These are phyloP conservation scores for Heliosperma pusillum DNA, from an alignment of 148 eudicot genomes.

Conservation along the genomic window DNA sequence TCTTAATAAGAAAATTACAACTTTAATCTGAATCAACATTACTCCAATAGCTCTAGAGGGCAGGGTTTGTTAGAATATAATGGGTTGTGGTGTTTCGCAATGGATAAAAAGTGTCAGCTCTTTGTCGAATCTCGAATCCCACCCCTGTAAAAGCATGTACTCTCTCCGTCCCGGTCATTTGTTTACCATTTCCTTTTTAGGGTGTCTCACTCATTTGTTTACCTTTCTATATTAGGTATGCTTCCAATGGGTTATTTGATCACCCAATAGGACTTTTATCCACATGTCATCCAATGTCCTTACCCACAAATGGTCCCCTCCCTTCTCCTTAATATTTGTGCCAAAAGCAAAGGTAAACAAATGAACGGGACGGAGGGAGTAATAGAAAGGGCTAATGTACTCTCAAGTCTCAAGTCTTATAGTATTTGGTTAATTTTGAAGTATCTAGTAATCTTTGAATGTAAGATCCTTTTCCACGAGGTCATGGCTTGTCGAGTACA, in stretches of 20 bases:
- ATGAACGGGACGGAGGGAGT: no score
- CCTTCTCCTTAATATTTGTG: no score
- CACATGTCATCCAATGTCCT: no score
- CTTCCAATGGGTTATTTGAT: no score
- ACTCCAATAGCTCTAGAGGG: neutral
- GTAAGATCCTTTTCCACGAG: neutral
- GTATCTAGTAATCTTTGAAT: neutral
- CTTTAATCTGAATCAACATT: neutral
- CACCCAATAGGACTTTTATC: no score
- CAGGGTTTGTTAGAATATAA: neutral
- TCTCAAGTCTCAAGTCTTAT: neutral
- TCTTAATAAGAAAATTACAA: neutral
- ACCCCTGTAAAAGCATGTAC: neutral
- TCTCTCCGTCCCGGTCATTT: no score
- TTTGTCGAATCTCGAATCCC: neutral
- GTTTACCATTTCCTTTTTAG: no score
- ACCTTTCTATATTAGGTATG: no score
- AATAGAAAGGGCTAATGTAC: conserved; percentile 10
- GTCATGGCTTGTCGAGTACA: neutral
- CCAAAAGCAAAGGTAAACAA: no score
- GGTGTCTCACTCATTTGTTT: no score
- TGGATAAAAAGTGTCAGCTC: neutral
- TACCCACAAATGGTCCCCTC: no score
- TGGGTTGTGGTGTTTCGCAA: neutral
- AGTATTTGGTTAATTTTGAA: neutral